These are phyloP conservation scores for Colletotrichum aenigma DNA, from an alignment of 2,329 filamentous ascomycete species.

Conservation along the genomic window DNA sequence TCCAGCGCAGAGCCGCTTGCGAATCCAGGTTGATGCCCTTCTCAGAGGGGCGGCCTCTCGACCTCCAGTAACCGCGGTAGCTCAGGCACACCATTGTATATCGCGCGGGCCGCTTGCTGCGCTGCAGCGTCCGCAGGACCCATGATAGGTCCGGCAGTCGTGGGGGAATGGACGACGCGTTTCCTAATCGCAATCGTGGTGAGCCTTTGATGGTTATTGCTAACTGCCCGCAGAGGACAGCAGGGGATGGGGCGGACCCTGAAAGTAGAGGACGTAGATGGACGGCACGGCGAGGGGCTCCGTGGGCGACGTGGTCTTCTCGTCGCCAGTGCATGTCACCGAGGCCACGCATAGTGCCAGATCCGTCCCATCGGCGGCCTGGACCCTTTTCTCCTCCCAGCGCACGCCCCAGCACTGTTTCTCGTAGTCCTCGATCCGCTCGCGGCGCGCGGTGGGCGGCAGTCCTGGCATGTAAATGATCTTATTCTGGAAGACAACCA, in stretches of 20 bases:
- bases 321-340: constrained; percentile 28
- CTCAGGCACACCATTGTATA: constrained; percentile 61
- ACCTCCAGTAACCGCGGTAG: constrained; percentile 81
- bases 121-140: constrained; percentile 50
- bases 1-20: constrained; percentile 67
- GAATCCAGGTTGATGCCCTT: constrained; percentile 72
- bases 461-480: constrained; percentile 83
- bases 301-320: constrained; percentile 9
- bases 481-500: constrained; percentile 79
- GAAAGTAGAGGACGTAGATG: constrained; percentile 62
- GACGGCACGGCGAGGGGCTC: constrained; percentile 24
- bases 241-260: constrained; percentile 43
- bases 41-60: constrained; percentile 72
- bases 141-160: constrained; percentile 61
- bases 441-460: constrained; percentile 71
- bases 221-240: constrained; percentile 6
- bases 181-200: constrained; percentile 44
- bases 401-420: constrained; percentile 62
- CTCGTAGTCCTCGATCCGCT: constrained; percentile 69
- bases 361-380: constrained; percentile 67
- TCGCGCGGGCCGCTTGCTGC: constrained; percentile 31
- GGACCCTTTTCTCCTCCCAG: constrained; percentile 70
- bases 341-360: constrained; percentile 64
- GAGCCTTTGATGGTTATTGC: neutral
- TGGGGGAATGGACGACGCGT: constrained; percentile 63